Evolutionary conservation across 495 filamentous ascomycete species (phyloP), one percentile per base, ranked within the genome.

Genomic region (Penicillium angulare): DNA sequence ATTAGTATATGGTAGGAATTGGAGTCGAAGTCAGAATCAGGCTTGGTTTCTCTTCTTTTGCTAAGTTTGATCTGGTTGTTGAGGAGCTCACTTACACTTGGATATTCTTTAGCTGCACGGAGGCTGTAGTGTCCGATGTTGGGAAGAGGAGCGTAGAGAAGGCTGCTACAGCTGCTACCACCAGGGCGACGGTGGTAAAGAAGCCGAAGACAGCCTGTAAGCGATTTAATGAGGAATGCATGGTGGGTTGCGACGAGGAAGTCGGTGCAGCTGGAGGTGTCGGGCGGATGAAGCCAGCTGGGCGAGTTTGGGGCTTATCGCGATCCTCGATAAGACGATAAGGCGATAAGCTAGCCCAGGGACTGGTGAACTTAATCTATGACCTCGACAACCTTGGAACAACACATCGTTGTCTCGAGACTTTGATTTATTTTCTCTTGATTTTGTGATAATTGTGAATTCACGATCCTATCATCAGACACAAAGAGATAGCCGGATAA

Each of bases 161-260:
- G 33, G 93, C 92, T 52, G 95, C 86, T 17, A 92, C 66, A 15
- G 82, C 79, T 33, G 85, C 90, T 21, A 96, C 84, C 51, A 80
- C 78, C 64, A 93, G 92, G 26, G 87, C 86, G 49, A 96, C 92
- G 26, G 91, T 93, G 22, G 92, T 97, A 79, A 97, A 97, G 83
- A 95, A 95, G 65, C 92, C 90, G 69, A 98, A 98, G 56, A 92
- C 86, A 74, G 91, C 91, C 71, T 98, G 93, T 49, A 82, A 67
- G 52, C 93, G 87, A 31, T 87, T 89, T 23, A 92, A 66, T 17
- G 86, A 79, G 59, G 90, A 92, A 71, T 97, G 88, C 93, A 98
- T 97, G 52, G 51, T 79, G 72, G 29, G 31, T 38, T 41, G 38
- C 18, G 38, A 41, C 38, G 24, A 50, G 34, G 24, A 35, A 26